phyloP scores from a whole-genome alignment of 305 asterid species.

The Solanum hybrid region DNA sequence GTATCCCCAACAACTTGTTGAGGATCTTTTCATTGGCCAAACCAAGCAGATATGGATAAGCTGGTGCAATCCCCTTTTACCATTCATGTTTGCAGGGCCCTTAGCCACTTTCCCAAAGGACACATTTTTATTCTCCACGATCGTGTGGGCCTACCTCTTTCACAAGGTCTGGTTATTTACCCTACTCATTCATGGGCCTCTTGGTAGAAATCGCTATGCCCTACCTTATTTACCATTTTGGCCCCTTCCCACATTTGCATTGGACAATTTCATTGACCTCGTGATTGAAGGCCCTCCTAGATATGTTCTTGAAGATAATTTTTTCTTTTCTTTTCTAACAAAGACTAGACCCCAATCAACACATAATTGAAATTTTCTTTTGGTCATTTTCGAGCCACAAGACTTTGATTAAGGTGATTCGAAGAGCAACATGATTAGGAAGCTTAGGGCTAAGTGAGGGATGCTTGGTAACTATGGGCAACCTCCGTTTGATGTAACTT shows the following conservation, averaged over 20 bases:
- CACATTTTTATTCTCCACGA: not conserved
- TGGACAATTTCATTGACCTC: not conserved
- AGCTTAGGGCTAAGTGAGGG: not conserved
- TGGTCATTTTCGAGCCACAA: not conserved
- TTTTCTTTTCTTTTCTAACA: not conserved
- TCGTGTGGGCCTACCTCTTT: not conserved
- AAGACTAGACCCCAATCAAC: not conserved
- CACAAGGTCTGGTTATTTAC: not conserved
- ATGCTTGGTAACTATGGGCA: not conserved
- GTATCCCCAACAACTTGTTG: not conserved
- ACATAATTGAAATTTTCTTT: too few species aligned
- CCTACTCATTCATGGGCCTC: not conserved
- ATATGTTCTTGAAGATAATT: not conserved
- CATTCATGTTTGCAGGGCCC: not conserved
- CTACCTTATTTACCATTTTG: not conserved
- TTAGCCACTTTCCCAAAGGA: too few species aligned
- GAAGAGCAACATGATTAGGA: not conserved
- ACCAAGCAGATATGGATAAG: not conserved
- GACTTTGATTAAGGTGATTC: not conserved
- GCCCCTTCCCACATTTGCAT: not conserved
- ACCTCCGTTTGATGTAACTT: not conserved
- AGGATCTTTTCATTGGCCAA: not conserved
- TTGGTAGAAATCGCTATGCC: not conserved
- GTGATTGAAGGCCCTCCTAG: not conserved
- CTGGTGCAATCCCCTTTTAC: not conserved